Percentiles rank a stretch among this genome's conserved stretches.
Conservation (phyloP, 805 yeast species). For the Candida khao-thaluensis region DNA sequence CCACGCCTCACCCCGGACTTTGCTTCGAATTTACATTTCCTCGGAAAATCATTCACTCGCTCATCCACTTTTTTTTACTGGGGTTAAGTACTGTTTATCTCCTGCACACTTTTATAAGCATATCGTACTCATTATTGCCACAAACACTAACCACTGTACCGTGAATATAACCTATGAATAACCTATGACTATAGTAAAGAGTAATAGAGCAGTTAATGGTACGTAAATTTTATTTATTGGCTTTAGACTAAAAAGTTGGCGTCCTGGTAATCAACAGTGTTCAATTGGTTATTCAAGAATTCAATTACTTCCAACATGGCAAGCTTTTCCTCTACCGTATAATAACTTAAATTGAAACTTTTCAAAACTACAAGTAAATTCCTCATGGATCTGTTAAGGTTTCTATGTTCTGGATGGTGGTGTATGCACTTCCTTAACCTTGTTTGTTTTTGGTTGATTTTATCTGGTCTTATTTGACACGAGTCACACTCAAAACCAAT, state of each 20-base stretch:
- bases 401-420: neutral
- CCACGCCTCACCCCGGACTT: constrained; percentile 3
- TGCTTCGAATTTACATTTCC: neutral
- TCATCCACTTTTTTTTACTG: neutral
- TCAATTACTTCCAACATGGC: constrained; percentile 4
- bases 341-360: constrained; percentile 4
- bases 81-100: constrained; percentile 1
- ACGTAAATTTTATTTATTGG: too few species aligned
- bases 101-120: constrained; percentile 1
- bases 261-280: neutral
- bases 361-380: constrained; percentile 8
- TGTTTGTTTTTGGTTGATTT: neutral
- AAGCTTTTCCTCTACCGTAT: constrained; percentile 1
- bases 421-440: neutral
- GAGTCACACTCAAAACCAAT: neutral
- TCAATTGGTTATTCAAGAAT: neutral
- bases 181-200: too few species aligned
- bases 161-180: too few species aligned
- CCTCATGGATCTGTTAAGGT: constrained; percentile 3
- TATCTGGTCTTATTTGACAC: too few species aligned
- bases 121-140: too few species aligned
- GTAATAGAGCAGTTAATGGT: too few species aligned
- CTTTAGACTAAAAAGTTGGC: neutral
- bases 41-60: constrained; percentile 6
- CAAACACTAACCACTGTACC: too few species aligned